Evolutionary conservation across 176 grass and related monocot genomes (phyloP).

Genomic region (Oryza longistaminata): DNA sequence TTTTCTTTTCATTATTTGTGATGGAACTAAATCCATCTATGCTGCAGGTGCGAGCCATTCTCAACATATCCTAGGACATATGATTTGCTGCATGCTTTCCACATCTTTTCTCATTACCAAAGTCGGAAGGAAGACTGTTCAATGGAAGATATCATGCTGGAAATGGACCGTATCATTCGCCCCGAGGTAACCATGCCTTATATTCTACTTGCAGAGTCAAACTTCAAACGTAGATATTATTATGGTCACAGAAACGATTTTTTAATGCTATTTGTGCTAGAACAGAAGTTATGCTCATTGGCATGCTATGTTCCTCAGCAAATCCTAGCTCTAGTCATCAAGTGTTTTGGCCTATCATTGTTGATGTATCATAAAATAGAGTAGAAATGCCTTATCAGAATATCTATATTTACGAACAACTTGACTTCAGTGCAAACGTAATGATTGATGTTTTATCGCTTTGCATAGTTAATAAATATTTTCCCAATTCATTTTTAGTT

Average conservation of each 20-base stretch:
- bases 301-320: not conserved
- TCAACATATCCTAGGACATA: constrained; percentile 97
- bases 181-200: constrained; percentile 58
- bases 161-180: constrained; percentile 87
- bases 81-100: constrained; percentile 79
- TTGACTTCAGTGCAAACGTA: not conserved
- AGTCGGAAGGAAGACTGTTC: constrained; percentile 56
- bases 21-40: constrained; percentile 29
- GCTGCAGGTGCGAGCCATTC: constrained; percentile 90
- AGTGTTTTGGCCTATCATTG: not conserved
- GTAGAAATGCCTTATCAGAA: not conserved
- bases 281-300: constrained; percentile 11
- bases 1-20: constrained; percentile 8
- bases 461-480: not conserved
- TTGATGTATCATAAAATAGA: not conserved
- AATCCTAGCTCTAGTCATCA: constrained; percentile 2
- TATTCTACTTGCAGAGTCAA: constrained; percentile 2
- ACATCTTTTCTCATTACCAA: constrained; percentile 85
- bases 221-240: not conserved
- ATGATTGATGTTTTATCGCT: not conserved
- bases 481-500: not conserved
- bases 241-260: not conserved
- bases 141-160: constrained; percentile 90
- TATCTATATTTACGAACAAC: constrained; percentile 1
- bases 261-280: not conserved